Percentiles rank a stretch among this genome's conserved stretches.
phyloP scores from a whole-genome alignment of 148 eudicot genomes.

The Rhododendron ovatum region DNA sequence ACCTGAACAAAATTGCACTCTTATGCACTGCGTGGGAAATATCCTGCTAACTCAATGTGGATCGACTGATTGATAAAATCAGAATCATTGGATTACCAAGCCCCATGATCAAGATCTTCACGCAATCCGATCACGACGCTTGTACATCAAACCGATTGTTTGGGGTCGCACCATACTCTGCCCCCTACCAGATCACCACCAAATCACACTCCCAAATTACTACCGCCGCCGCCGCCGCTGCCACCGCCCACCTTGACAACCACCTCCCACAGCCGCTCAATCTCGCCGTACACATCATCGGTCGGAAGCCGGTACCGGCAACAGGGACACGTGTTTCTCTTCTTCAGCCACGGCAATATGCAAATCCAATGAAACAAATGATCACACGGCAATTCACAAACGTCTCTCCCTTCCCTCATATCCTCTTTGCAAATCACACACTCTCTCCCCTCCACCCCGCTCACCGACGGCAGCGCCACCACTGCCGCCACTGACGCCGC shows the following conservation, averaged over 20 bases:
- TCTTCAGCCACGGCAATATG: constrained; percentile 69
- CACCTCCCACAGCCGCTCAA: constrained; percentile 66
- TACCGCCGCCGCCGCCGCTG: constrained; percentile 12
- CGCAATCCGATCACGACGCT: neutral
- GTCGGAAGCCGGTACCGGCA: constrained; percentile 69
- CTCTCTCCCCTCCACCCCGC: constrained; percentile 30
- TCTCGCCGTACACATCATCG: constrained; percentile 70
- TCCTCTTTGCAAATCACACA: constrained; percentile 77
- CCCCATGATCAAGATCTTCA: neutral
- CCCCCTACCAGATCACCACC: neutral
- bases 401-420: constrained; percentile 73
- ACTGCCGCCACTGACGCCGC: constrained; percentile 40
- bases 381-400: constrained; percentile 72
- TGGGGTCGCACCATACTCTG: neutral
- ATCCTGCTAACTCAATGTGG: neutral
- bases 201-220: neutral
- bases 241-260: constrained; percentile 30
- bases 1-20: too few relatives aligned
- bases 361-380: constrained; percentile 90
- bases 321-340: constrained; percentile 79
- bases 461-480: constrained; percentile 44
- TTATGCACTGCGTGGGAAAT: too few relatives aligned
- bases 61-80: neutral
- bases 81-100: neutral
- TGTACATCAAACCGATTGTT: neutral